Evolutionary conservation across 179 eudicot species (phyloP).

Genomic region (Amaranthus tricolor): DNA sequence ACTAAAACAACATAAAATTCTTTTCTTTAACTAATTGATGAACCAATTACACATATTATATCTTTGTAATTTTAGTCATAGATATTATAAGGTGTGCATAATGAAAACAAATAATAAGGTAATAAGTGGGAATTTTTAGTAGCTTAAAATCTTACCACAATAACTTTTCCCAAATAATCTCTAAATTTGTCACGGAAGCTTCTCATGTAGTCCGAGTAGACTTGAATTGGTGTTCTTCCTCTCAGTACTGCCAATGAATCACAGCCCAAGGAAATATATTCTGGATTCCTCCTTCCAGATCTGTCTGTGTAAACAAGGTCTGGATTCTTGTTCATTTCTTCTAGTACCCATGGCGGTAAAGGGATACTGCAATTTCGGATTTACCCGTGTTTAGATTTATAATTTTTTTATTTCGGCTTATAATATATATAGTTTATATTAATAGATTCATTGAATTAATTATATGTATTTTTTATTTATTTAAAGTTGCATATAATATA

Average conservation of each 20-base stretch:
- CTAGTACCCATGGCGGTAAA: conserved; percentile 95
- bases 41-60: too few relatives aligned
- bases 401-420: too few relatives aligned
- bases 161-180: conserved; percentile 67
- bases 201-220: conserved; percentile 86
- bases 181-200: conserved; percentile 76
- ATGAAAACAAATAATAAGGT: too few relatives aligned
- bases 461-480: too few relatives aligned
- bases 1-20: neutral
- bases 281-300: conserved; percentile 94
- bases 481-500: too few relatives aligned
- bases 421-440: too few relatives aligned
- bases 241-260: conserved; percentile 75
- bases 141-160: conserved; percentile 57
- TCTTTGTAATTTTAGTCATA: neutral
- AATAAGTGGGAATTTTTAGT: neutral
- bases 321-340: conserved; percentile 85
- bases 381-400: conserved; percentile 6
- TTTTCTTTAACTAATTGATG: neutral
- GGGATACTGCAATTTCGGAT: conserved; percentile 64
- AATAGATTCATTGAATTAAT: too few relatives aligned
- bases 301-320: conserved; percentile 93
- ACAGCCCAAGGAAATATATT: conserved; percentile 85
- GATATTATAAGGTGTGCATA: neutral
- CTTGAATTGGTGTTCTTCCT: conserved; percentile 98